Evolutionary conservation across 768 basidiomycete genomes (phyloP), one percentile per base, ranked within the genome.

Genomic region (Paxillus involutus): DNA sequence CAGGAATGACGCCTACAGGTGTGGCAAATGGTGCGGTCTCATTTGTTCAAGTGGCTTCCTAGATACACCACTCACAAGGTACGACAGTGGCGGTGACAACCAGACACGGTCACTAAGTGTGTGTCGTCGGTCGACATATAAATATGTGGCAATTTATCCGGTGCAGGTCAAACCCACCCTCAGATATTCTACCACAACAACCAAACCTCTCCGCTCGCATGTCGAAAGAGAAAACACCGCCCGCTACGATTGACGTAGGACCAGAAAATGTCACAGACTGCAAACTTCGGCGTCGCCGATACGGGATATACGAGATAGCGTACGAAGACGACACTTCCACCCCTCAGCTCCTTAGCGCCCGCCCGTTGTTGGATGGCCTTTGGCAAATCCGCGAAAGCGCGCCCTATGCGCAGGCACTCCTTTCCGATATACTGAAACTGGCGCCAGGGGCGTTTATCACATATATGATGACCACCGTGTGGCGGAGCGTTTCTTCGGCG

Each of bases 401-500:
- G 2, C 56, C 57, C 2, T 39, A 56, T 30, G 52, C 48, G 19
- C 13, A 14, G 24, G 48, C 55, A 33, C 47, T 59, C 2, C 17
- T 67, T 7, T n/a, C 30, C 3, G 67, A 68, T 47, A 47, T 62
- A 16, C 40, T 59, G 47, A 24, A 21, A 32, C 60, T 69, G 17
- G 67, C 65, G 0, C 67, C 68, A 4, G 42, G 3, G 11, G 37
- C 56, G 13, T 56, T 67, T 16, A 29, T 47, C 10, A 44, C 42
- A 2, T 73, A 73, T 47, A 51, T 73, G 35, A 36, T 67, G 4
- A 68, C 63, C 14, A 60, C 59, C 17, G 10, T 71, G 6, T 73
- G 74, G 73, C 40, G 55, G 14, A 59, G 71, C 33, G 30, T 70
- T 14, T 60, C 69, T n/a, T 63, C 71, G 2, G 73, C 72, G 1